Evolutionary conservation across 2,329 filamentous ascomycete species (phyloP).

Genomic region (Huntiella decipiens): DNA sequence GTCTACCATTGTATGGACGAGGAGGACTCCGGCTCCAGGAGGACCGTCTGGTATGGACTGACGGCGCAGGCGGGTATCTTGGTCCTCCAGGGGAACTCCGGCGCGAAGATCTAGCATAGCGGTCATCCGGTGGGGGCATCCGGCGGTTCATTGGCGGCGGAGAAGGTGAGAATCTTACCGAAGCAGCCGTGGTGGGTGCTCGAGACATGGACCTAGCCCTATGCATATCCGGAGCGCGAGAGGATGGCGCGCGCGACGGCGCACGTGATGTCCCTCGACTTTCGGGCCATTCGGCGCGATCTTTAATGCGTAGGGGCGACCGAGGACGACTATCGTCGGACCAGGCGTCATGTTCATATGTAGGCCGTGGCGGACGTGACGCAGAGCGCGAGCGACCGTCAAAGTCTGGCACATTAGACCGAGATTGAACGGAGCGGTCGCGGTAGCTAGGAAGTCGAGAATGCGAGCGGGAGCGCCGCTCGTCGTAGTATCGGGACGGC

Average conservation of each 20-base stretch:
- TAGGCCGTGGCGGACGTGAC: background rate
- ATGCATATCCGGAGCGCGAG: background rate
- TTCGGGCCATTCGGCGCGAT: background rate
- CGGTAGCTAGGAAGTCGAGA: background rate
- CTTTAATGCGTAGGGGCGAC: background rate
- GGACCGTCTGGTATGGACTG: background rate
- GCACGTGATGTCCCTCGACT: background rate
- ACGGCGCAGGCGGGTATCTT: background rate
- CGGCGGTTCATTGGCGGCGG: background rate
- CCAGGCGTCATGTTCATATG: background rate
- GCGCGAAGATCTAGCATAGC: background rate
- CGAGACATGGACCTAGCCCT: conserved; percentile 4
- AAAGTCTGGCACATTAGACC: conserved; percentile 2
- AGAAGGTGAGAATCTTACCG: conserved; percentile 5
- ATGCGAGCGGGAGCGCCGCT: background rate
- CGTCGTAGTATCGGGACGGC: background rate
- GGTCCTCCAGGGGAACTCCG: background rate
- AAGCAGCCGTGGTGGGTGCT: background rate
- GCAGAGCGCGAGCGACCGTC: conserved; percentile 5
- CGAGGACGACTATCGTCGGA: background rate
- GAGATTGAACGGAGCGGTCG: background rate
- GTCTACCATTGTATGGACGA: background rate
- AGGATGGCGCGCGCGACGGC: background rate
- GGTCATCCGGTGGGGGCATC: background rate
- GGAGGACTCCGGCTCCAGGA: background rate